A percentile compares a stretch with the other conserved stretches of the same genome.
Conservation (phyloP, 352 stramenopile species). For the Pythium graminicola region DNA sequence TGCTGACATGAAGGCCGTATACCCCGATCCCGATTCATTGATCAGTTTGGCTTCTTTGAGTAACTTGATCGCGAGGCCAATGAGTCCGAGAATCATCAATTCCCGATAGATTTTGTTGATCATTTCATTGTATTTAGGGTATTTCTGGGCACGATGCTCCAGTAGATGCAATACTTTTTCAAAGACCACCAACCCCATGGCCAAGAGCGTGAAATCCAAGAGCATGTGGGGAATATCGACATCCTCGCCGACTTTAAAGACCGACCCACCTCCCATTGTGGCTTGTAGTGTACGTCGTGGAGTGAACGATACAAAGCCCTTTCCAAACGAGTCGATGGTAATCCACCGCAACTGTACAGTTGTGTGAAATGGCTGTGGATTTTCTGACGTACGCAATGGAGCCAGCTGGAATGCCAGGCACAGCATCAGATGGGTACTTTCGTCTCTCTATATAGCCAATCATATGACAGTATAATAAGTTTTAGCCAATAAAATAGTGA, state of each 20-base stretch:
- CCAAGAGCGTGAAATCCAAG: conserved; percentile 38
- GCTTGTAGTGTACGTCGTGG: neutral
- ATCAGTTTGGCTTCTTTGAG: conserved; percentile 19
- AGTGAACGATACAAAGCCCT: too few species aligned
- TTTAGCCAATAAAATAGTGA: neutral
- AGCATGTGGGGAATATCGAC: conserved; percentile 52
- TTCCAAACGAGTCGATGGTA: neutral
- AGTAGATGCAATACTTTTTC: conserved; percentile 40
- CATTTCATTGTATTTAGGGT: conserved; percentile 63
- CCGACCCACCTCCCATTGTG: conserved; percentile 24
- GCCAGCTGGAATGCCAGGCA: conserved; percentile 5
- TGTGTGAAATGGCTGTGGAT: neutral
- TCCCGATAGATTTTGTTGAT: conserved; percentile 37
- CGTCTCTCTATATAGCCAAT: conserved; percentile 4
- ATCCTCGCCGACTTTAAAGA: conserved; percentile 45
- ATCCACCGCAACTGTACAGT: neutral
- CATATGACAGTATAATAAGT: neutral
- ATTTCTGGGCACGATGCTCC: conserved; percentile 36
- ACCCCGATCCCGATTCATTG: conserved; percentile 6
- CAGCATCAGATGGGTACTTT: neutral
- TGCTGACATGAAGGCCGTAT: conserved; percentile 29
- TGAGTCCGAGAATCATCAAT: neutral
- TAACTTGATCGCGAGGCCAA: conserved; percentile 24
- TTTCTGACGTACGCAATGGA: neutral
- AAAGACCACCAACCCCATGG: conserved; percentile 39